Percentiles rank a stretch among this genome's conserved stretches.
phyloP scores from a whole-genome alignment of 176 grass and related monocot genomes.

The Thinopyrum elongatum region DNA sequence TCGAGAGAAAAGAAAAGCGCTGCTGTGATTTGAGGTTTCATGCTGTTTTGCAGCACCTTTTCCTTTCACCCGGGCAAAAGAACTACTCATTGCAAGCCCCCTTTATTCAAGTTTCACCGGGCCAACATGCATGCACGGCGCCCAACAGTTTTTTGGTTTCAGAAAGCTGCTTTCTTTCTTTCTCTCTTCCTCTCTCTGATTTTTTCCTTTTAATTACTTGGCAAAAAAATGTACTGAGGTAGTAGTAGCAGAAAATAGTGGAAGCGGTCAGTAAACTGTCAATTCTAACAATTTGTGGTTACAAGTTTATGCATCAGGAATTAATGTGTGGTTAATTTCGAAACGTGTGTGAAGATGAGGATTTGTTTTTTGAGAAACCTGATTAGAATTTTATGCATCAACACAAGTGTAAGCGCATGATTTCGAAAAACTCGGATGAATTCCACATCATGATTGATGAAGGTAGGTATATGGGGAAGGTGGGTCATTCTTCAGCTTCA shows the following conservation, averaged over 20 bases:
- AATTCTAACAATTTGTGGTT: neutral
- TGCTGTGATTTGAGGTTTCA: slow-evolving; percentile 78
- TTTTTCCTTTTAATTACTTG: neutral
- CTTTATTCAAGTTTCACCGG: slow-evolving; percentile 30
- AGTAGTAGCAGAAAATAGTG: neutral
- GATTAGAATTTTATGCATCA: neutral
- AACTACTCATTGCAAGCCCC: slow-evolving; percentile 30
- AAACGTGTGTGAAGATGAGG: neutral
- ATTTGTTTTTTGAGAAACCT: neutral
- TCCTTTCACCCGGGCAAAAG: slow-evolving; percentile 47
- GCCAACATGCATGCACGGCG: neutral
- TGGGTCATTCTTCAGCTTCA: too few relatives aligned
- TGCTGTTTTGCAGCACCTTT: slow-evolving; percentile 36
- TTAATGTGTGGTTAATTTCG: neutral
- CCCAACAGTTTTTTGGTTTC: neutral
- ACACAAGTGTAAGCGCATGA: neutral
- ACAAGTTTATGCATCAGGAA: neutral
- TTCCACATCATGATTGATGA: too few relatives aligned
- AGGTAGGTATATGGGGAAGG: too few relatives aligned
- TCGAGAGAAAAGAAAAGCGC: slow-evolving; percentile 4
- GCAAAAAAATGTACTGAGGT: neutral
- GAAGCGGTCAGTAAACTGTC: neutral
- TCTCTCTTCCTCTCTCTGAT: neutral
- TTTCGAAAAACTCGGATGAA: too few relatives aligned
- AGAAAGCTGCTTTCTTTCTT: neutral